These are phyloP conservation scores for Wickerhamiella alocasiicola DNA, from an alignment of 805 yeast species.

Conservation along the genomic window DNA sequence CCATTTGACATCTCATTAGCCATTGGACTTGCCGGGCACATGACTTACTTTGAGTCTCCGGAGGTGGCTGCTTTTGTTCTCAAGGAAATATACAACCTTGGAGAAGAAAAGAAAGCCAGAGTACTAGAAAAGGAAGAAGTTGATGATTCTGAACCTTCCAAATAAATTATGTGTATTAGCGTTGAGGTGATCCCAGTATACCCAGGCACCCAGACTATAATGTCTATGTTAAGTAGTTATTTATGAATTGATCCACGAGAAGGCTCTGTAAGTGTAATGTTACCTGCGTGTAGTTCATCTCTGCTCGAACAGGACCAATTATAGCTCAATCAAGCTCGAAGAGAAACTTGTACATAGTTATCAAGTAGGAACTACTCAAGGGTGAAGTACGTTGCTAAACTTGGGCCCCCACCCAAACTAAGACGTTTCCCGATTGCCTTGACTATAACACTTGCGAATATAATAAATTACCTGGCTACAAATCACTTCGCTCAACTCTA, in stretches of 20 bases:
- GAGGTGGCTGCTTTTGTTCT: conserved; percentile 73
- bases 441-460: not conserved
- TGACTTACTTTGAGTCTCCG: conserved; percentile 74
- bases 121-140: not conserved
- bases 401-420: no score
- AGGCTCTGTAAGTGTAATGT: no score
- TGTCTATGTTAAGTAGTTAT: not conserved
- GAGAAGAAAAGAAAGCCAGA: conserved; percentile 52
- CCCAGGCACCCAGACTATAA: not conserved
- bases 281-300: no score
- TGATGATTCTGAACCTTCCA: no score
- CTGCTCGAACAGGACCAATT: no score
- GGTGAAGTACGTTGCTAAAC: no score
- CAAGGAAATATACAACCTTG: conserved; percentile 35
- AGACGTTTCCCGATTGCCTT: no score
- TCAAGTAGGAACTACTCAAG: no score
- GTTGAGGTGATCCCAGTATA: not conserved
- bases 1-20: conserved; percentile 69
- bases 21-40: conserved; percentile 74
- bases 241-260: no score
- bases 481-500: no score
- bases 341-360: no score
- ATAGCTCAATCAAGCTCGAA: no score
- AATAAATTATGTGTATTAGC: not conserved
- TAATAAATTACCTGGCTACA: not conserved